Base-by-base conservation (phyloP, 2,329 filamentous ascomycete species). In the Metarhizium anisopliae region DNA sequence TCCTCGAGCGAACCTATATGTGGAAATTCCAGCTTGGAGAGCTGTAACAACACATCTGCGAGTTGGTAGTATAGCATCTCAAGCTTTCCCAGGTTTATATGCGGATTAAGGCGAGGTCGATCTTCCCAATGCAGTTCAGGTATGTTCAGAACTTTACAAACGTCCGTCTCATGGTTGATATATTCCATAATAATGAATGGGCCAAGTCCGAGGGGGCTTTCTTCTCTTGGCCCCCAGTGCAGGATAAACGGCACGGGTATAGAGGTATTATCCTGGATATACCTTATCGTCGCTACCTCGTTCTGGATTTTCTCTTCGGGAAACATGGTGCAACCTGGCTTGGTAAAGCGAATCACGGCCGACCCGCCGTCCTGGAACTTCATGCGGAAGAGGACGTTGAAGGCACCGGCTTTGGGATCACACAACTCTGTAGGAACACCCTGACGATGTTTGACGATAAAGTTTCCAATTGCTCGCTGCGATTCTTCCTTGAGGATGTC, bases 131-230 rank as follows among this genome's bases (percentile, higher is more conserved):
- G 18, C 38, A 47, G 40, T n/a, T 52, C 10, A 29, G 49, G 49
- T 20, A 42, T 50, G 20, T 54, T 43, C 3, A 50, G 47, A 10
- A 50, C 52, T 45, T 50, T 50, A 16, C 54, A 40, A 10, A 49
- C 30, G 32, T 55, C 54, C 18, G 42, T 55, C 50, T 55, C 50
- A 40, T 55, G 54, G 40, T 58, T 55, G 1, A 60, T 55, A 7
- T 53, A 59, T 51, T 58, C 58, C 55, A 59, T 60, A 30, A 59
- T 52, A 11, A 59, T 56, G 6, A 60, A 60, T 1, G 50, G 56
- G 25, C 56, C 59, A 3, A 60, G 38, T 42, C 36, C 32, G 13
- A 59, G 49, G 1, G 57, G 56, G n/a, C 59, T 59, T 10, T 59
- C 56, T 10, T 58, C 53, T 20, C n/a, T 56, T 8, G 43, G 56